Evolutionary conservation across 2,329 filamentous ascomycete species (phyloP), one percentile per base, ranked within the genome.

Genomic region (Teratosphaeria destructans): DNA sequence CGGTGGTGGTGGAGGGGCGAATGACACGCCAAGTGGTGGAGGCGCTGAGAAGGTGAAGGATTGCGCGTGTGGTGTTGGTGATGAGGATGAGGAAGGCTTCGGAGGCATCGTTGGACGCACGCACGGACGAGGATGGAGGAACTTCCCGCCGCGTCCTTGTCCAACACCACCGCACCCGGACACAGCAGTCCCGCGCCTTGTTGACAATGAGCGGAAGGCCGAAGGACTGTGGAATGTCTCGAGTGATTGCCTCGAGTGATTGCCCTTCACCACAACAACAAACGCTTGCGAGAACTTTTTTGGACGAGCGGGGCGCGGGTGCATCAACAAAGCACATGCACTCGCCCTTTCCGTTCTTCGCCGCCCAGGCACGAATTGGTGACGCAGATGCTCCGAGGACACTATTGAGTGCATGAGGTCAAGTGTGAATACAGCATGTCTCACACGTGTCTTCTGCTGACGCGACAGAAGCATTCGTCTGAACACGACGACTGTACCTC

Each of bases 51-150:
- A 62, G 32, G 60, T 56, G 53, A 61, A 59, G 47, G 43, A 6
- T 5, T 52, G 55, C 39, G 32, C 52, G 52, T 54, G 47, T 16
- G 43, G 57, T 55, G 54, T 56, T 52, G 55, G 63, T 57, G 60
- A 60, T 54, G 29, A 57, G 16, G 57, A 56, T 49, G 65, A 63
- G 55, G 65, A 64, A 53, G 58, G 60, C 55, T 60, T 58, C 32
- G 63, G 66, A 32, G 64, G 65, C 54, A 65, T 63, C 63, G 68
- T 67, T 53, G 65, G 68, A 67, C 57, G 60, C 55, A 58, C 61
- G 62, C 58, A 59, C 61, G 62, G 39, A 16, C 23, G 11, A 11
- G 10, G 47, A 52, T n/a, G 5, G 10, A 49, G 16, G n/a, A 49
- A 49, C 8, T 49, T 23, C n/a, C 43, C 43, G 43, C 43, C 43